phyloP scores from a whole-genome alignment of 2,329 filamentous ascomycete species.

The Epichloe baconii region DNA sequence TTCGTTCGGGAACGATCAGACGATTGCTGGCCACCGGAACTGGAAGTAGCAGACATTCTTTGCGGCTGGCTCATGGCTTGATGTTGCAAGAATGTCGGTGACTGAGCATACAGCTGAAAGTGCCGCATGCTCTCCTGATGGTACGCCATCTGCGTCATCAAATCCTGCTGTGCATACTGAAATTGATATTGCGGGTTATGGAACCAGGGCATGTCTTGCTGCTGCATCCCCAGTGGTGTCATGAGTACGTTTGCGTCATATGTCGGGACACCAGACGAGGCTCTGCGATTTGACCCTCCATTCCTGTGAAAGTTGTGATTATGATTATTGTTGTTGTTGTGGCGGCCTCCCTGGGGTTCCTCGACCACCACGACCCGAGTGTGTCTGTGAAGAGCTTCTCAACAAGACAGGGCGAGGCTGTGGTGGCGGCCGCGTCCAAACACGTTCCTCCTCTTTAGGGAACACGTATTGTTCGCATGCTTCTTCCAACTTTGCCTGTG shows the following conservation, averaged over 20 bases:
- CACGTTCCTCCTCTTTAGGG: conserved; percentile 64
- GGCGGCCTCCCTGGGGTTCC: conserved; percentile 35
- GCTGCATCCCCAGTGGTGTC: conserved; percentile 27
- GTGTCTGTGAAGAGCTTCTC: conserved; percentile 48
- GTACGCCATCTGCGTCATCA: conserved; percentile 29
- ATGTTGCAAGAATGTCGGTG: conserved; percentile 22
- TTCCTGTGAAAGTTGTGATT: conserved; percentile 21
- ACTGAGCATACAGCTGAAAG: conserved; percentile 23
- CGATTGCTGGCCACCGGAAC: conserved; percentile 17
- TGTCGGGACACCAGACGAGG: conserved; percentile 37
- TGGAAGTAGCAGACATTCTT: conserved; percentile 14
- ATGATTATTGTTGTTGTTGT: conserved; percentile 26
- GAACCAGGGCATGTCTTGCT: conserved; percentile 38
- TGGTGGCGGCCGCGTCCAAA: conserved; percentile 43
- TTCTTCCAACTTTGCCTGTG: conserved; percentile 64
- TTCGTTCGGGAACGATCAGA: conserved; percentile 44
- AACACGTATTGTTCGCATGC: conserved; percentile 83
- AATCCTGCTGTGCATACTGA: conserved; percentile 26
- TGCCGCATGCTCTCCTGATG: conserved; percentile 23
- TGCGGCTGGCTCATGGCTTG: conserved; percentile 23
- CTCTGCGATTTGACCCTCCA: conserved; percentile 31
- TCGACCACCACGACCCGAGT: conserved; percentile 34
- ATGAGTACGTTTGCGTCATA: conserved; percentile 38
- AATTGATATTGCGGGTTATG: conserved; percentile 29
- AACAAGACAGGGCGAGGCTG: conserved; percentile 43